Percentiles rank a stretch among this genome's conserved stretches.
phyloP scores from a whole-genome alignment of 2,329 filamentous ascomycete genomes.

The Aspergillus brunneoviolaceus region DNA sequence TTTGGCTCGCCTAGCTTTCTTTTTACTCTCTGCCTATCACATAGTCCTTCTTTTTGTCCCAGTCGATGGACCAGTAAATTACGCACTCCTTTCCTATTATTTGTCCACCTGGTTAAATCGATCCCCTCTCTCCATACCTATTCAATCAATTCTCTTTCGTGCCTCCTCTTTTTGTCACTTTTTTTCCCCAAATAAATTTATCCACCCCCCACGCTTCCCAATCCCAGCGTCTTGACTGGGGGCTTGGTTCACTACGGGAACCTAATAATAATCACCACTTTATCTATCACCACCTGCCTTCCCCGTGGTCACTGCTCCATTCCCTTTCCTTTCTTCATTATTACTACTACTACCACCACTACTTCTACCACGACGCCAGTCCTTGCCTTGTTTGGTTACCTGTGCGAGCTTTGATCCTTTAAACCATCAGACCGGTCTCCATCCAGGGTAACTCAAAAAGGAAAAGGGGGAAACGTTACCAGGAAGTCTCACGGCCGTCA shows the following conservation, averaged over 20 bases:
- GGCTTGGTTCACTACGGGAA: slow-evolving; percentile 7
- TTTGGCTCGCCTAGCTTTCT: slow-evolving; percentile 13
- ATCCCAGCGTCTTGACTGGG: slow-evolving; percentile 8
- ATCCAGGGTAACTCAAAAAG: neutral
- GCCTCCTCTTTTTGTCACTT: slow-evolving; percentile 1
- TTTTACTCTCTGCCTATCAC: slow-evolving; percentile 22
- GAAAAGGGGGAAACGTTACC: slow-evolving; percentile 3
- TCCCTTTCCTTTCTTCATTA: neutral
- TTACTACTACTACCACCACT: too few species aligned
- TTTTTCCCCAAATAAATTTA: slow-evolving; percentile 7
- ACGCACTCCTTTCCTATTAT: slow-evolving; percentile 11
- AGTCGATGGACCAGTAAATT: slow-evolving; percentile 10
- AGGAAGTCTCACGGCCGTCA: slow-evolving; percentile 2
- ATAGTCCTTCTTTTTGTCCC: slow-evolving; percentile 12
- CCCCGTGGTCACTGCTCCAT: slow-evolving; percentile 8
- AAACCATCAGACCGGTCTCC: neutral
- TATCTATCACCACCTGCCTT: slow-evolving; percentile 3
- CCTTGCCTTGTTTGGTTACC: slow-evolving; percentile 11
- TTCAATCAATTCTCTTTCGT: neutral
- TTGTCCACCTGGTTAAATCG: slow-evolving; percentile 6
- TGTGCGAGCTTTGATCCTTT: slow-evolving; percentile 11
- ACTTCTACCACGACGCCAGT: neutral
- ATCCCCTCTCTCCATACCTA: slow-evolving; percentile 1
- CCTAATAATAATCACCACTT: neutral
- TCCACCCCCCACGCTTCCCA: slow-evolving; percentile 7